Percentiles rank a stretch among this genome's conserved stretches.
phyloP scores from a whole-genome alignment of 2,329 filamentous ascomycete species.

The Clonostachys chloroleuca region DNA sequence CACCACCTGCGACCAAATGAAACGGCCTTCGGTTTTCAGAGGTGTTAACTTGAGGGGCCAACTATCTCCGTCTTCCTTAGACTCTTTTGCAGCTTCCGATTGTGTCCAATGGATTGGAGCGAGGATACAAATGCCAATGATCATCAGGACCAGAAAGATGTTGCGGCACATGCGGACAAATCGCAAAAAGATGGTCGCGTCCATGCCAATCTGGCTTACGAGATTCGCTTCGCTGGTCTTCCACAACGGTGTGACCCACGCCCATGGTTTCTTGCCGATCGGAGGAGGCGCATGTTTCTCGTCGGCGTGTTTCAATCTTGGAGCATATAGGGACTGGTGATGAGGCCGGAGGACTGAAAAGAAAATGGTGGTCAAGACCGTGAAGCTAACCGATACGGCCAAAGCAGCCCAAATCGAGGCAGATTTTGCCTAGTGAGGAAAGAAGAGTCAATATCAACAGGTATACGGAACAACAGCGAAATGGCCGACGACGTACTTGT shows the following conservation, averaged over 20 bases:
- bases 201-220: conserved; percentile 80
- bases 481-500: conserved; percentile 24
- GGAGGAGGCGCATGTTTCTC: conserved; percentile 84
- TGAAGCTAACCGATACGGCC: conserved; percentile 73
- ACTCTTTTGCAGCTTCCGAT: conserved; percentile 10
- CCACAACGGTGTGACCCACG: conserved; percentile 79
- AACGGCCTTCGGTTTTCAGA: conserved; percentile 41
- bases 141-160: conserved; percentile 69
- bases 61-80: conserved; percentile 8
- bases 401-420: conserved; percentile 73
- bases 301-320: conserved; percentile 89
- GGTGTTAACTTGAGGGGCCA: conserved; percentile 61
- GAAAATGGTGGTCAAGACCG: conserved; percentile 65
- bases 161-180: conserved; percentile 90
- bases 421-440: conserved; percentile 13
- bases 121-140: conserved; percentile 72
- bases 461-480: background rate
- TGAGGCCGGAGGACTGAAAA: conserved; percentile 91
- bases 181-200: conserved; percentile 85
- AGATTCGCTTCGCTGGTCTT: conserved; percentile 73
- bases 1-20: conserved; percentile 56
- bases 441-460: background rate
- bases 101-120: conserved; percentile 72
- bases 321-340: conserved; percentile 89
- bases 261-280: conserved; percentile 80